Evolutionary conservation across 441 rosid species (phyloP), one percentile per base, ranked within the genome.

Genomic region (Kokia cookei): DNA sequence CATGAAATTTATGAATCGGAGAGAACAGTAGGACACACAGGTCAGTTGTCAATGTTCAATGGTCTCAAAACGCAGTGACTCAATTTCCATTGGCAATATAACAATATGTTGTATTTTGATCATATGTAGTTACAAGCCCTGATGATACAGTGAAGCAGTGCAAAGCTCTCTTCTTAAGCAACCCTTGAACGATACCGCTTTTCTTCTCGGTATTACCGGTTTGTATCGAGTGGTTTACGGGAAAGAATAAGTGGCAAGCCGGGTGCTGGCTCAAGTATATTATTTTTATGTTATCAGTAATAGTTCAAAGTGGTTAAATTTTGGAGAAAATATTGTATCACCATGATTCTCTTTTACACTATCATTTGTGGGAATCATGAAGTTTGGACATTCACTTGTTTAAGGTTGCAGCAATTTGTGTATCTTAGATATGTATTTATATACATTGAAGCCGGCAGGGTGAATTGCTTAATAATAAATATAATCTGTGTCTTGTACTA

Each of bases 1-100:
- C 83, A 92, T 73, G 99, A 96, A 82, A 96, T 96, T 43, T 96
- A 77, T 75, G 97, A 90, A 80, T 95, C 98, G 12, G 90, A 90
- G 64, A 84, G 82, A 80, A 96, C 99, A 24, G 82, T 86, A 57
- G 99, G 99, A 53, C 98, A 95, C 78, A 86, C 95, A 88, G 99
- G 99, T 95, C 1, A 88, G 87, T 79, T 69, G 43, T 64, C 14
- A 17, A 51, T 68, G 19, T 26, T 27, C 26, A 26, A 17, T 68
- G 40, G 60, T 50, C 43, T 60, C 51, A 54, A 43, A 42, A 17
- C 17, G 59, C 57, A 37, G 61, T 45, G 35, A 35, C 69, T 29
- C 42, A 60, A 60, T 68, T 15, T 29, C 43, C 26, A 50, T 26
- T 29, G 29, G 29, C 19, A 26, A 53, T 8, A 22, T 11, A 26